A percentile compares a stretch with the other conserved stretches of the same genome.
phyloP scores from a whole-genome alignment of 208 protist genomes.

The Blastocrithidia nonstop region DNA sequence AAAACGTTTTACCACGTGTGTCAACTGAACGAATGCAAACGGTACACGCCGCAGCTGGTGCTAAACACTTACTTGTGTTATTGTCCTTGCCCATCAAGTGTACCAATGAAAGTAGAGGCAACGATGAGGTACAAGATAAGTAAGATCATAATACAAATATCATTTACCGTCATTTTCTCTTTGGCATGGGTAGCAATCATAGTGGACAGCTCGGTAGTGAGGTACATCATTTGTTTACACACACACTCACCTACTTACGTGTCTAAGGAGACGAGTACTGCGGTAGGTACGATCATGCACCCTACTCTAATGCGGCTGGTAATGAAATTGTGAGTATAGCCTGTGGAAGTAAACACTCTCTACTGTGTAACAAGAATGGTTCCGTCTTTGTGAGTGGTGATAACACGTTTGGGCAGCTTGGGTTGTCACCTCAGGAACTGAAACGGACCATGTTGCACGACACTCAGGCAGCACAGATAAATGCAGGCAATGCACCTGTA shows the following conservation, averaged over 20 bases:
- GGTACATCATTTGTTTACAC: constrained; percentile 48
- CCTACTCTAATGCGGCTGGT: too few species aligned
- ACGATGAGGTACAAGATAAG: background rate
- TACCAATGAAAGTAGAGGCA: background rate
- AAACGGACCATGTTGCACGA: background rate
- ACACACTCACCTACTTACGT: constrained; percentile 29
- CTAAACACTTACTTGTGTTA: constrained; percentile 37
- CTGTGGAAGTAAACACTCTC: constrained; percentile 45
- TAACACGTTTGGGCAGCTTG: constrained; percentile 57
- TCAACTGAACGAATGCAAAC: constrained; percentile 23
- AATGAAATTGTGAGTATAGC: constrained; percentile 33
- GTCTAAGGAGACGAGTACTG: constrained; percentile 15
- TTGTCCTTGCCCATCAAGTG: constrained; percentile 3
- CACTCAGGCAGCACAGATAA: background rate
- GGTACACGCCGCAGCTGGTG: constrained; percentile 21
- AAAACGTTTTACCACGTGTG: constrained; percentile 1
- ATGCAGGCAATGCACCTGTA: background rate
- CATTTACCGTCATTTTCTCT: constrained; percentile 7
- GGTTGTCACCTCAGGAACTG: constrained; percentile 15
- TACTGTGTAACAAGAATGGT: constrained; percentile 37
- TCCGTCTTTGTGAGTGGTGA: constrained; percentile 57
- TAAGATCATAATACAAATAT: background rate
- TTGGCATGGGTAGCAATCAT: constrained; percentile 73
- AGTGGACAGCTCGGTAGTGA: constrained; percentile 53
- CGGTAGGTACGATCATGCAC: constrained; percentile 12